phyloP scores from a whole-genome alignment of 768 basidiomycete species.

The Brasilioporus rufonigricans region DNA sequence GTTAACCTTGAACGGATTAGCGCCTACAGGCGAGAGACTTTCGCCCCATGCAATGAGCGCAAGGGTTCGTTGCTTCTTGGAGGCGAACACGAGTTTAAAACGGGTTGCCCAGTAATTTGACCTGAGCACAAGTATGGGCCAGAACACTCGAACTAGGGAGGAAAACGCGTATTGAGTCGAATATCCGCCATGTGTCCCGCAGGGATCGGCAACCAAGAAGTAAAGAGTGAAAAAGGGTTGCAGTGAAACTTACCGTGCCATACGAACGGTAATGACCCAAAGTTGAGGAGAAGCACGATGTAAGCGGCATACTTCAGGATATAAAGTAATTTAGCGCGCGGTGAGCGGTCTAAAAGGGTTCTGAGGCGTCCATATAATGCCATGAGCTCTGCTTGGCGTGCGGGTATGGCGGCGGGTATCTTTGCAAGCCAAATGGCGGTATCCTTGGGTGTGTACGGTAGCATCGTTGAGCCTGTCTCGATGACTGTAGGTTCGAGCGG shows the following conservation, averaged over 20 bases:
- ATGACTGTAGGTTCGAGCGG: not conserved
- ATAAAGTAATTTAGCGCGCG: conserved; percentile 4
- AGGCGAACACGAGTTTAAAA: conserved; percentile 38
- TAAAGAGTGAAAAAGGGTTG: not conserved
- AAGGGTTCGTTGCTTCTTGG: conserved; percentile 29
- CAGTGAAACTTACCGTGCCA: conserved; percentile 67
- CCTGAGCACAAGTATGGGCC: conserved; percentile 40
- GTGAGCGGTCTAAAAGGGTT: conserved; percentile 1
- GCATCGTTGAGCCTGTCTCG: conserved; percentile 8
- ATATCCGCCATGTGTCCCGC: no score
- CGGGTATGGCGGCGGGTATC: conserved; percentile 12
- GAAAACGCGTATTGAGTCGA: no score
- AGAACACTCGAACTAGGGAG: conserved; percentile 50
- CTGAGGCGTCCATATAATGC: conserved; percentile 5
- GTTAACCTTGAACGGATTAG: conserved; percentile 49
- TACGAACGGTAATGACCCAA: conserved; percentile 57
- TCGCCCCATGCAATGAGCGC: conserved; percentile 47
- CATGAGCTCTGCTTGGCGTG: not conserved
- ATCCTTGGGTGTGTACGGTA: conserved; percentile 4
- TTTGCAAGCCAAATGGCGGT: conserved; percentile 8
- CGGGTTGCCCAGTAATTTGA: conserved; percentile 34
- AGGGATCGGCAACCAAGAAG: no score
- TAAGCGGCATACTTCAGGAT: conserved; percentile 18
- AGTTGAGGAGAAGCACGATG: conserved; percentile 56
- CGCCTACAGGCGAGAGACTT: conserved; percentile 49